Evolutionary conservation across 345 rosid genomes (phyloP).

Genomic region (Cardamine occulta): DNA sequence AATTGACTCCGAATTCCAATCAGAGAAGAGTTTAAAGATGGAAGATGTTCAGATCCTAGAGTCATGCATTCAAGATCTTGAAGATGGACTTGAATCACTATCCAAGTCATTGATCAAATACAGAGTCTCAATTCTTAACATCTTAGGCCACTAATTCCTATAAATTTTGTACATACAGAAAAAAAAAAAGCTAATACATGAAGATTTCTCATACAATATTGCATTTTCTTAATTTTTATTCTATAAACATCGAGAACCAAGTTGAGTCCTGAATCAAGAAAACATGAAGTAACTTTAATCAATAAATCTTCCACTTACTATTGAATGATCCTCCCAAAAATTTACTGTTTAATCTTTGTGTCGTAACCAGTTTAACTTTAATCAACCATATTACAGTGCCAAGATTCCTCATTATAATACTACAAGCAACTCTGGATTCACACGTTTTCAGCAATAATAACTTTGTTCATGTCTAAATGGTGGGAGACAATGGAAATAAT

Average conservation of each 20-base stretch:
- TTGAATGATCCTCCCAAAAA: not conserved
- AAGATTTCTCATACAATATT: not conserved
- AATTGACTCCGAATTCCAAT: conserved; percentile 38
- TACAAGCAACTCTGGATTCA: not conserved
- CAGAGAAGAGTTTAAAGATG: conserved; percentile 21
- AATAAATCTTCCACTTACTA: not conserved
- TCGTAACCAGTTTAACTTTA: conserved; percentile 24
- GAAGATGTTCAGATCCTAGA: conserved; percentile 45
- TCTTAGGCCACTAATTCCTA: conserved; percentile 36
- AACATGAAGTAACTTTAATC: not conserved
- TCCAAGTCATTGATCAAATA: conserved; percentile 49
- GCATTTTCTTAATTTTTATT: conserved; percentile 1
- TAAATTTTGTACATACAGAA: not conserved
- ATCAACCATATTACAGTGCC: not conserved
- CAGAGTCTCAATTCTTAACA: conserved; percentile 57
- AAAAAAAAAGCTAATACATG: not conserved
- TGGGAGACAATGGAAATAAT: conserved; percentile 5
- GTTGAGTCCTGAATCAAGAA: not conserved
- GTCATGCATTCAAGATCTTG: conserved; percentile 49
- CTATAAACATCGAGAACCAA: not conserved
- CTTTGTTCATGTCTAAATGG: not conserved
- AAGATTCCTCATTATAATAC: not conserved
- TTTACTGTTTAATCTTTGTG: not conserved
- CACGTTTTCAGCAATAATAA: not conserved
- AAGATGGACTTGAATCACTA: conserved; percentile 46